These are phyloP conservation scores for Diutina neorugosa DNA, from an alignment of 1,139 yeast species.

Conservation along the genomic window DNA sequence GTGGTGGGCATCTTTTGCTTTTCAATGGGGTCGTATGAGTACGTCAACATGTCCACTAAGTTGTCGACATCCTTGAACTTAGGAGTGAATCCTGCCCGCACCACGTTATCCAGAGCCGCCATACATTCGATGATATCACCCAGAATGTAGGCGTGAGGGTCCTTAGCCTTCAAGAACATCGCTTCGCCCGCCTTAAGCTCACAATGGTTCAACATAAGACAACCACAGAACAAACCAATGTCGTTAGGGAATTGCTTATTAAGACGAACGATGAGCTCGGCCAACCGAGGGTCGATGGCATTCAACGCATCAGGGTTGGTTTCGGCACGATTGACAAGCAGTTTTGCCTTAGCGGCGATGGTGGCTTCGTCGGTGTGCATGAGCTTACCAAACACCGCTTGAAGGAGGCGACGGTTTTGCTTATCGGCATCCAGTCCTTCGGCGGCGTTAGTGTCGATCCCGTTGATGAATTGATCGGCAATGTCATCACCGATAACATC, in stretches of 20 bases:
- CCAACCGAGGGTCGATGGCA: conserved; percentile 35
- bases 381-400: conserved; percentile 62
- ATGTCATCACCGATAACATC: conserved; percentile 56
- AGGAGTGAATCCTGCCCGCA: conserved; percentile 97
- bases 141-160: conserved; percentile 92
- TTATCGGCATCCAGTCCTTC: conserved; percentile 35
- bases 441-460: conserved; percentile 34
- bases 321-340: conserved; percentile 52
- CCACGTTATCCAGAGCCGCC: conserved; percentile 98
- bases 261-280: conserved; percentile 62
- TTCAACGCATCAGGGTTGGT: conserved; percentile 37
- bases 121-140: conserved; percentile 98
- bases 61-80: conserved; percentile 91
- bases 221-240: conserved; percentile 92
- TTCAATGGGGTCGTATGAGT: conserved; percentile 76
- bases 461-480: conserved; percentile 38
- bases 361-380: conserved; percentile 61
- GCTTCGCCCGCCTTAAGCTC: conserved; percentile 84
- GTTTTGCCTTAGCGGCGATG: conserved; percentile 43
- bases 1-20: conserved; percentile 82
- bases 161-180: conserved; percentile 91
- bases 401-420: conserved; percentile 52
- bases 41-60: conserved; percentile 84
- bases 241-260: conserved; percentile 86
- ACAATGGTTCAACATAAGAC: conserved; percentile 83